These are phyloP conservation scores for Cicer judaicum DNA, from an alignment of 306 rosid genomes.

Conservation along the genomic window DNA sequence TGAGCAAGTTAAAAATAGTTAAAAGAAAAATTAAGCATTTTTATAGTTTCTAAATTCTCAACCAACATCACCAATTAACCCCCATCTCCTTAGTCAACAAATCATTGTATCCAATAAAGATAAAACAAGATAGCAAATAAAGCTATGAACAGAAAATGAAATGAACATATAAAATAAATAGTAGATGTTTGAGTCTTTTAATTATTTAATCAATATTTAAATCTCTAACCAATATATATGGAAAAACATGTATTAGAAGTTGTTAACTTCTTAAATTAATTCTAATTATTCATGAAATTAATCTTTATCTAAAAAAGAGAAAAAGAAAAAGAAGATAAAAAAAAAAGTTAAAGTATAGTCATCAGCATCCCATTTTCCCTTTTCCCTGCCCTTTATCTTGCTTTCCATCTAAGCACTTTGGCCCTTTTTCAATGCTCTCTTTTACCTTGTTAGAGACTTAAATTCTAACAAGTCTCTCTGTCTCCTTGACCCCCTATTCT, in stretches of 20 bases:
- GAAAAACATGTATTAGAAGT: too few species aligned
- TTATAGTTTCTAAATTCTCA: constrained; percentile 65
- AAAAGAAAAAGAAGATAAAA: constrained; percentile 38
- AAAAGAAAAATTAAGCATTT: constrained; percentile 49
- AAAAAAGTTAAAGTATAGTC: constrained; percentile 46
- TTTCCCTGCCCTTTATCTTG: constrained; percentile 39
- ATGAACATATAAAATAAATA: too few species aligned
- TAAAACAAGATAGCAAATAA: constrained; percentile 49
- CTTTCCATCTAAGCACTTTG: constrained; percentile 54
- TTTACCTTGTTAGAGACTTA: constrained; percentile 43
- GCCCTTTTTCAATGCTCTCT: constrained; percentile 52
- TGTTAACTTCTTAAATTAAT: too few species aligned
- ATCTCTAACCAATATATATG: too few species aligned
- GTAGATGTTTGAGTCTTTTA: too few species aligned
- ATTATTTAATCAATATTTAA: too few species aligned
- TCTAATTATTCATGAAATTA: too few species aligned
- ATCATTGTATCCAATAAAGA: constrained; percentile 59
- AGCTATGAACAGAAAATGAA: constrained; percentile 3
- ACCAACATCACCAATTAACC: constrained; percentile 54
- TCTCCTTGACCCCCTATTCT: constrained; percentile 36
- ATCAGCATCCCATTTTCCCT: constrained; percentile 48
- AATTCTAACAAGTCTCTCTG: constrained; percentile 37
- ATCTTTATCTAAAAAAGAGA: too few species aligned
- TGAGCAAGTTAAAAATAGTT: neutral
- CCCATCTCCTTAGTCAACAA: constrained; percentile 61